These are phyloP conservation scores for Trametes cingulata DNA, from an alignment of 768 basidiomycete genomes.

Conservation along the genomic window DNA sequence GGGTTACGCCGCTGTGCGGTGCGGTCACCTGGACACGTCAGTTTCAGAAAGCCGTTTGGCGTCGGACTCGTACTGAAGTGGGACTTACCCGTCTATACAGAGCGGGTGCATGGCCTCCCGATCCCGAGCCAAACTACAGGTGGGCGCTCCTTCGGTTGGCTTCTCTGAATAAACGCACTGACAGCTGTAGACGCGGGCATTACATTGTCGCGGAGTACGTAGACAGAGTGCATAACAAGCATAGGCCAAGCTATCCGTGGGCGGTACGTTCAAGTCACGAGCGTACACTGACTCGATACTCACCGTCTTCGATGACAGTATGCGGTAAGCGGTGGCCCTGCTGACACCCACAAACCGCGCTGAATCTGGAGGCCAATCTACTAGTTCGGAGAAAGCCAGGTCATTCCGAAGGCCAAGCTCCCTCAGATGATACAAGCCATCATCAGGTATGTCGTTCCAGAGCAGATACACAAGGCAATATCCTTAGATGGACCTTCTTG, in stretches of 20 bases:
- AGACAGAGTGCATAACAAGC: conserved; percentile 63
- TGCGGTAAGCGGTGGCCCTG: conserved; percentile 49
- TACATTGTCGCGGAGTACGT: conserved; percentile 72
- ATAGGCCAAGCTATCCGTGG: conserved; percentile 68
- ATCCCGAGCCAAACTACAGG: conserved; percentile 78
- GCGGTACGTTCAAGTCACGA: conserved; percentile 49
- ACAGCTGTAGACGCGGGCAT: conserved; percentile 55
- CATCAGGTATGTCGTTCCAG: conserved; percentile 52
- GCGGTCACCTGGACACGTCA: conserved; percentile 69
- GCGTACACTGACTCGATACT: background rate
- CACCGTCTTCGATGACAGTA: conserved; percentile 43
- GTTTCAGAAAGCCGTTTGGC: conserved; percentile 27
- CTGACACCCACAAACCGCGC: conserved; percentile 7
- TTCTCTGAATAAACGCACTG: conserved; percentile 18
- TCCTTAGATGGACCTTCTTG: background rate
- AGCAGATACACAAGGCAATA: background rate
- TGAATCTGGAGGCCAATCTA: conserved; percentile 1
- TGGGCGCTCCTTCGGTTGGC: conserved; percentile 32
- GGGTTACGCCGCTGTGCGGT: conserved; percentile 81
- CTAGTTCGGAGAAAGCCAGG: conserved; percentile 79
- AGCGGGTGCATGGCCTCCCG: conserved; percentile 73
- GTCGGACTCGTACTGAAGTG: conserved; percentile 2
- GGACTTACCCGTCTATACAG: conserved; percentile 36
- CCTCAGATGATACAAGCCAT: conserved; percentile 70
- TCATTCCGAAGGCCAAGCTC: conserved; percentile 65